phyloP scores from a whole-genome alignment of 1,139 yeast species.

The Blastobotrys persicus region DNA sequence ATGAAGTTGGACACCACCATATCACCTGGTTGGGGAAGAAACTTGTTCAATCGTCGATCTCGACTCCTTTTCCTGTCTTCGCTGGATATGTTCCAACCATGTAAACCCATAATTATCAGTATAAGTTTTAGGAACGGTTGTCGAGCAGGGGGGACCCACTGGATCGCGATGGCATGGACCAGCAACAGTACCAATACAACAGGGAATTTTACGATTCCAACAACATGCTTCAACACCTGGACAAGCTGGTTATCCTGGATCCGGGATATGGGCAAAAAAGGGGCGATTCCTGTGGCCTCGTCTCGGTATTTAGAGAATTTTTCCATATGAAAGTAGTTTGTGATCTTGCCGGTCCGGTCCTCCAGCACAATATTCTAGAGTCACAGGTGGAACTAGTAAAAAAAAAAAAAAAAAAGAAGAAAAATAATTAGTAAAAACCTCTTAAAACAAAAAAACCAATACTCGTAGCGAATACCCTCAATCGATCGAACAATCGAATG shows the following conservation, averaged over 20 bases:
- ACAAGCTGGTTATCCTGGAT: background rate
- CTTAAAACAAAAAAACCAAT: too few species aligned
- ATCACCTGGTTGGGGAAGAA: slow-evolving; percentile 34
- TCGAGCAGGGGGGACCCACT: slow-evolving; percentile 7
- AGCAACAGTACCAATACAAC: slow-evolving; percentile 4
- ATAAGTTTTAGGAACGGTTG: slow-evolving; percentile 2
- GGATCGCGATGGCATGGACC: slow-evolving; percentile 8
- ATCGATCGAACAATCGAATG: too few species aligned
- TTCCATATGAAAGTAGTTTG: too few species aligned
- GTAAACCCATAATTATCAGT: background rate
- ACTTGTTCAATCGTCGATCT: slow-evolving; percentile 1
- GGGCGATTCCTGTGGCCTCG: slow-evolving; percentile 44
- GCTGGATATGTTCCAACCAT: slow-evolving; percentile 1
- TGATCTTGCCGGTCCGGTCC: too few species aligned
- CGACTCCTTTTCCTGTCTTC: slow-evolving; percentile 3
- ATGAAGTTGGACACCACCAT: slow-evolving; percentile 39
- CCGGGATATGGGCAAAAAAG: slow-evolving; percentile 32
- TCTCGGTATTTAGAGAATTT: slow-evolving; percentile 43
- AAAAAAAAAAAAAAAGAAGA: too few species aligned
- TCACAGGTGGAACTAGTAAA: too few species aligned
- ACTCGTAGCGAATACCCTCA: too few species aligned
- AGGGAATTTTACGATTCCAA: slow-evolving; percentile 13
- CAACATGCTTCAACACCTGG: background rate
- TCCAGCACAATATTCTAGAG: too few species aligned
- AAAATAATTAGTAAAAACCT: too few species aligned